Conservation (phyloP, 352 stramenopile genomes). For the Phytopythium ostracodes region DNA sequence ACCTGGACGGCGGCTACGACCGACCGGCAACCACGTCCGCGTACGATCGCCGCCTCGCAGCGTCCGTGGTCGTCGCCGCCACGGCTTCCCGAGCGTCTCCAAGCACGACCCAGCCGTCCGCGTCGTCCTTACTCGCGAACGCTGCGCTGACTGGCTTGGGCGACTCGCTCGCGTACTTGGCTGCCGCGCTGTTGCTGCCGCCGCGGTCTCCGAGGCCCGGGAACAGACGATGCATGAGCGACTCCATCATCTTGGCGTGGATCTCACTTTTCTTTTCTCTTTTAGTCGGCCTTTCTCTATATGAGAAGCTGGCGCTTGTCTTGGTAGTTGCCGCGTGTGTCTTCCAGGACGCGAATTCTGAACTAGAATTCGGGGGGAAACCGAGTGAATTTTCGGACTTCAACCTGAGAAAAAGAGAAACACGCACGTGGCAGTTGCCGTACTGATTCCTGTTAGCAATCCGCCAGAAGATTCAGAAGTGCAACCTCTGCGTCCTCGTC, state of each 20-base stretch:
- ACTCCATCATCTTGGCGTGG: conserved; percentile 26
- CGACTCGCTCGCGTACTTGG: conserved; percentile 7
- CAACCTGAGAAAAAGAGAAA: conserved; percentile 9
- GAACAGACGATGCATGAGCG: conserved; percentile 33
- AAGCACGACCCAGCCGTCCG: conserved; percentile 47
- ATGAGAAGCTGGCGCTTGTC: neutral
- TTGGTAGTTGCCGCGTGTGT: neutral
- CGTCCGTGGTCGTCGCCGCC: conserved; percentile 8
- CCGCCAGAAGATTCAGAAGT: neutral
- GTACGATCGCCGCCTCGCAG: conserved; percentile 29
- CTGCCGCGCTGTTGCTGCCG: conserved; percentile 6
- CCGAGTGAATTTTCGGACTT: conserved; percentile 5
- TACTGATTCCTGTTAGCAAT: neutral
- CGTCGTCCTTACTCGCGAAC: conserved; percentile 33
- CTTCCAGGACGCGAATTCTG: neutral
- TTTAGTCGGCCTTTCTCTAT: neutral
- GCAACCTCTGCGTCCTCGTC: neutral
- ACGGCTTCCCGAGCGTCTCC: conserved; percentile 18
- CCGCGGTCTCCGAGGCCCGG: neutral
- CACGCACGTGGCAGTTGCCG: neutral
- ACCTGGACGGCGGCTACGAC: conserved; percentile 9
- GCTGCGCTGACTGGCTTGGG: conserved; percentile 17
- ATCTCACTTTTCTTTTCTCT: neutral
- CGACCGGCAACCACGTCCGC: conserved; percentile 36
- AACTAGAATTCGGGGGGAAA: neutral